Percentiles rank a stretch among this genome's conserved stretches.
phyloP scores from a whole-genome alignment of 2,329 filamentous ascomycete species.

The Stemphylium beticola region DNA sequence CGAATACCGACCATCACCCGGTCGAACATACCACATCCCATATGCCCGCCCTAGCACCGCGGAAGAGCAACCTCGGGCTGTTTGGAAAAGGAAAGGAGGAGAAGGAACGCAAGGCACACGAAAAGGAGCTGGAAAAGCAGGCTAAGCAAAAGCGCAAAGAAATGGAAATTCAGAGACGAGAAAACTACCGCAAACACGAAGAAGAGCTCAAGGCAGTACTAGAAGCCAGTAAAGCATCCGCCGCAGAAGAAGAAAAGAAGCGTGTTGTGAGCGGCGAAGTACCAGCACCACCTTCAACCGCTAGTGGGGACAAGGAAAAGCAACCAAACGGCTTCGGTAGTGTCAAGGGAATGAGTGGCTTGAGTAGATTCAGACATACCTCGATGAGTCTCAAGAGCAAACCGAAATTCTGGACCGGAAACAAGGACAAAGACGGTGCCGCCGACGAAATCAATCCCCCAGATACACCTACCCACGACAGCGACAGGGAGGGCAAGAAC shows the following conservation, averaged over 20 bases:
- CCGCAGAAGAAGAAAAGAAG: constrained; percentile 55
- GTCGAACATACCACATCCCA: constrained; percentile 44
- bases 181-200: constrained; percentile 64
- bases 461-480: constrained; percentile 42
- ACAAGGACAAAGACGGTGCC: constrained; percentile 41
- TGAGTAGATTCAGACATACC: constrained; percentile 72
- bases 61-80: constrained; percentile 42
- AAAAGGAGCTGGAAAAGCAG: constrained; percentile 58
- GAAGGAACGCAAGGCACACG: constrained; percentile 64
- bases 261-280: constrained; percentile 22
- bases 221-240: constrained; percentile 69
- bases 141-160: constrained; percentile 57
- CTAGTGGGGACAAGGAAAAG: constrained; percentile 12
- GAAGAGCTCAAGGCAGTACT: constrained; percentile 69
- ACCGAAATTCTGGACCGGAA: constrained; percentile 70
- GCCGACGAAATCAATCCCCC: constrained; percentile 22
- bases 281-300: constrained; percentile 6
- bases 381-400: constrained; percentile 82
- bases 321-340: constrained; percentile 49
- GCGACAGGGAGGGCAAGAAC: constrained; percentile 69
- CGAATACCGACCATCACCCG: constrained; percentile 34
- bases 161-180: constrained; percentile 59
- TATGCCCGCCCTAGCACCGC: constrained; percentile 43
- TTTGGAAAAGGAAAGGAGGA: constrained; percentile 71
- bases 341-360: constrained; percentile 43